Conservation (phyloP, 2,329 filamentous ascomycete genomes). For the Pseudocercospora macadamiae region DNA sequence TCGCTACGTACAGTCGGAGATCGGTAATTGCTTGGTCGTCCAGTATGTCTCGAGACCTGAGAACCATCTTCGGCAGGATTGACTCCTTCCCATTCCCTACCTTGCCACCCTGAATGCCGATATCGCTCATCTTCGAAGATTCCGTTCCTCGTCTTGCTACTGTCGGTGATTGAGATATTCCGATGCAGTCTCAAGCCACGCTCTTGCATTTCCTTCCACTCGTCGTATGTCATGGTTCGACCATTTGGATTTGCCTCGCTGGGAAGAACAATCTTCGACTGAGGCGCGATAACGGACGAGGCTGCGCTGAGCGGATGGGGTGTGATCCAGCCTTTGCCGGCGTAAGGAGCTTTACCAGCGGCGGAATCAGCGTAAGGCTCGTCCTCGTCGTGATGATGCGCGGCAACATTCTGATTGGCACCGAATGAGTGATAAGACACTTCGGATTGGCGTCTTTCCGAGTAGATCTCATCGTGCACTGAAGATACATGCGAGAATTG, state of each 20-base stretch:
- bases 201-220: conserved; percentile 34
- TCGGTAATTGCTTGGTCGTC: neutral
- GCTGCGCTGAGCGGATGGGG: conserved; percentile 36
- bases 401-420: neutral
- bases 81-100: conserved; percentile 2
- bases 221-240: conserved; percentile 33
- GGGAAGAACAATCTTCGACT: conserved; percentile 30
- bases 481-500: neutral
- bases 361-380: neutral
- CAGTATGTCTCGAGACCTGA: neutral
- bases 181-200: conserved; percentile 20
- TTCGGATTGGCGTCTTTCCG: neutral
- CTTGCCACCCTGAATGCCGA: conserved; percentile 22
- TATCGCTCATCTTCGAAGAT: conserved; percentile 22
- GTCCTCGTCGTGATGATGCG: neutral
- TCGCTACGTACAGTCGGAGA: neutral
- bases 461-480: neutral
- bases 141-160: conserved; percentile 17
- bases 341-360: conserved; percentile 29
- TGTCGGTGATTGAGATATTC: conserved; percentile 29
- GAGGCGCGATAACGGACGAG: conserved; percentile 21
- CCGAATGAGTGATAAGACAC: neutral
- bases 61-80: neutral
- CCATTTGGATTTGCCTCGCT: conserved; percentile 21
- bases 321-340: conserved; percentile 40